Evolutionary conservation across 192 early-diverging fungal species (phyloP).

Genomic region (Coemansia sp.): DNA sequence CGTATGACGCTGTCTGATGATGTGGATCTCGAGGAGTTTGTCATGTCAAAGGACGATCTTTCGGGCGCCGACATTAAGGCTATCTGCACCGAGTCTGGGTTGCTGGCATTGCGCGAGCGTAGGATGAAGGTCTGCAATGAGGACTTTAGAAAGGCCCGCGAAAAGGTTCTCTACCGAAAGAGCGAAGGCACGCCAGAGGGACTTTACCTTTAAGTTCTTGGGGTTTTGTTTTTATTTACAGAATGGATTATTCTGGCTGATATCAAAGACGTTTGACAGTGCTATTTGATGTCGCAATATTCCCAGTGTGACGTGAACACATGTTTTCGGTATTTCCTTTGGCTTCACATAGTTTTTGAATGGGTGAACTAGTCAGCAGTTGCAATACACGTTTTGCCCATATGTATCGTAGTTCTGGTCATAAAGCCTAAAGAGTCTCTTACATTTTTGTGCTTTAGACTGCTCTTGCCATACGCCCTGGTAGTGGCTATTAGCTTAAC

Average conservation of each 20-base stretch:
- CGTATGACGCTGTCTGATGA: constrained; percentile 95
- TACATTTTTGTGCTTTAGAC: too few relatives aligned
- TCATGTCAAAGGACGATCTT: constrained; percentile 99
- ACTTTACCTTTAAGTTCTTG: constrained; percentile 67
- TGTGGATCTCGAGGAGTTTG: constrained; percentile 98
- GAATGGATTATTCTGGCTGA: neutral
- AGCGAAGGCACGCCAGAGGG: constrained; percentile 99
- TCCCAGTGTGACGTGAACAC: neutral
- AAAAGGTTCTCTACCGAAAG: constrained; percentile 99
- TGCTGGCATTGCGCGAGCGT: constrained; percentile 95
- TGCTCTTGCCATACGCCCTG: too few relatives aligned
- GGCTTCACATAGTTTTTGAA: neutral
- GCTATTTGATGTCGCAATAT: neutral
- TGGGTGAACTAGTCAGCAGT: neutral
- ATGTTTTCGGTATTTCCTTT: neutral
- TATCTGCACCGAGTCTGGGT: constrained; percentile 98
- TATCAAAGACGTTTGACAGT: neutral
- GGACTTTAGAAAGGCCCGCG: constrained; percentile 96
- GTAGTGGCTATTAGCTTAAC: too few relatives aligned
- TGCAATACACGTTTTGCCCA: neutral
- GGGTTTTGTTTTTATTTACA: neutral
- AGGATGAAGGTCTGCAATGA: constrained; percentile 98
- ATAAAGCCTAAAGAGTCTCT: neutral
- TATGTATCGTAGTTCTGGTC: neutral
- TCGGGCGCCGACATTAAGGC: constrained; percentile 99